Base-by-base conservation (phyloP, 768 basidiomycete species). In the Inosperma sp. region DNA sequence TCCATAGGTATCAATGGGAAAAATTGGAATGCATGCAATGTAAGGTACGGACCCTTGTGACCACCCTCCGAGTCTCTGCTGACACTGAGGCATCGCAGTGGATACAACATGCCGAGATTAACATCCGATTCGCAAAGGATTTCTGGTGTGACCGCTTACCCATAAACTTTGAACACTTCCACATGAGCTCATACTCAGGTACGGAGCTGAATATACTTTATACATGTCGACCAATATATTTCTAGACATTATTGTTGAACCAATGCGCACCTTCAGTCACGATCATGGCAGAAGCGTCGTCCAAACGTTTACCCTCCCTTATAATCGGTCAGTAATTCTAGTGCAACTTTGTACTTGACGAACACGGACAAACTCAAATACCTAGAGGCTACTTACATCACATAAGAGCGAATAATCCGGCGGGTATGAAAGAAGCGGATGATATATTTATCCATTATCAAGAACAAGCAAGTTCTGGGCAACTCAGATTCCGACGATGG, bases 11-110 rank as follows among this genome's bases (percentile, higher is more conserved):
- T 46, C 84, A 83, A 65, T 89, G 87, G 88, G 79, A 86, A 60
- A 60, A 75, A 42, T 88, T 86, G 80, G 77, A 86, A 62, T 92
- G 88, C 59, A 65, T 71, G 26, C 59, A 72, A 49, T 91, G 87
- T 61, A 58, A 70, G 14, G 88, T 87, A 64, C 33, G 60, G 55
- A 27, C 19, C 10, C 26, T 16, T 48, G 17, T 40, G 45, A 27
- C 33, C 48, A 5, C 54, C 19, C 3, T 33, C 34, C 16, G 26
- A 14, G 16, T 17, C 31, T n/a, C 1, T n/a, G 19, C 5, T 35
- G n/a, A n/a, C n/a, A n/a, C 35, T 48, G 31, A 39, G 34, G n/a
- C 23, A 14, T 9, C 26, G 26, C 40, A 61, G 60, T 37, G 49
- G 34, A 34, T 13, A n/a, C 27, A 53, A 33, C 31, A 51, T 14